Base-by-base conservation (phyloP, 805 yeast genomes). In the Phaffomyces thermotolerans region DNA sequence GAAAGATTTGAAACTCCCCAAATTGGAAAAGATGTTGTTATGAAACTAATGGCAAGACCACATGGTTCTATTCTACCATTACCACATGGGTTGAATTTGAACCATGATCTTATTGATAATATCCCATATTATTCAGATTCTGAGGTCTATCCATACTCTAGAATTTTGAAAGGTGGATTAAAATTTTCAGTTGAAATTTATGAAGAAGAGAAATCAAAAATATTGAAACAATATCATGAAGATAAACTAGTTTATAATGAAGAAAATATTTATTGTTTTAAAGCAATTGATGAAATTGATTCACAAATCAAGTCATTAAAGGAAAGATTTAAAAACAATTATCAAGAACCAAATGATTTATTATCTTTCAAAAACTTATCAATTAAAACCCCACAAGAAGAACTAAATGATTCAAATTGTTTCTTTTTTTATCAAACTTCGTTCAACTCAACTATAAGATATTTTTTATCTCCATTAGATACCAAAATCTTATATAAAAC, bases 401-500 rank as follows among this genome's bases (percentile, higher is more conserved):
- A 52, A 3, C 32, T 55, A 18, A 58, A 67, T 27, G 75, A 72
- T 47, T 37, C 57, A 1, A 64, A 65, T 47, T 75, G 81, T 8
- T 87, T 67, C 57, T 87, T 75, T 60, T 91, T 78, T 58, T 91
- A 84, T 59, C 90, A 90, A 57, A 79, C 93, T 0, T 78, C 82
- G 0, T 82, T 86, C 60, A 77, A 79, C 49, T 72, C 90, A 1
- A 63, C 81, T 3, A 76, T 81, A 2, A 73, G 75, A 47, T 88
- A 67, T 59, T 83, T 86, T 37, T 65, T 91, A 15, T 79, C 95
- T 0, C 79, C 87, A 6, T 66, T 93, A 36, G 99, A 93, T 59
- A 73, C 86, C 25, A 83, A 83, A 48, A 79, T 91, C 17, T 64
- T 91, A 44, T 73, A 76, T 47, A 59, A 78, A 1, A 71, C 80